Conservation (phyloP, 2,329 filamentous ascomycete species). For the Penicillium paneum region DNA sequence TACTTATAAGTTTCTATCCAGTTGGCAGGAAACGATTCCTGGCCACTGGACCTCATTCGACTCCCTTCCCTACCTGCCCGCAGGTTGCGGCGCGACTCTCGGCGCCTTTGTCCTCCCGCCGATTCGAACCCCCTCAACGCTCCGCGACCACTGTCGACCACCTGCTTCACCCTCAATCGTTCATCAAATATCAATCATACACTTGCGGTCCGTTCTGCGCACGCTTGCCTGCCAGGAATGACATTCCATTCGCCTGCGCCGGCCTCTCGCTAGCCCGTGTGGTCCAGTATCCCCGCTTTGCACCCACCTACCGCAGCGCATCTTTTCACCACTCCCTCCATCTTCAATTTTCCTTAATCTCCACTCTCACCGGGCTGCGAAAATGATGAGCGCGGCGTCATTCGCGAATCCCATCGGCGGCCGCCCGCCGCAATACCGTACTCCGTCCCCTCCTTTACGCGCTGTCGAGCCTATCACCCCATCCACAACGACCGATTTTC, state of each 20-base stretch:
- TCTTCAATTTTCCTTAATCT: constrained; percentile 9
- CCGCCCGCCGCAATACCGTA: constrained; percentile 45
- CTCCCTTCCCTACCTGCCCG: constrained; percentile 17
- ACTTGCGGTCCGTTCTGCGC: constrained; percentile 26
- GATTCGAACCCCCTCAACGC: constrained; percentile 27
- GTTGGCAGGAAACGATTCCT: constrained; percentile 21
- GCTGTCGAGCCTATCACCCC: constrained; percentile 48
- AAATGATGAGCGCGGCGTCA: constrained; percentile 42
- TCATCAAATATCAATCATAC: constrained; percentile 17
- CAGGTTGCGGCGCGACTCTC: constrained; percentile 26
- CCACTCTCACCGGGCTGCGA: constrained; percentile 13
- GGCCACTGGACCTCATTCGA: constrained; percentile 19
- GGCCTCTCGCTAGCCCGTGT: constrained; percentile 42
- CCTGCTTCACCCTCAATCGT: constrained; percentile 17
- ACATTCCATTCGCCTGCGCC: constrained; percentile 37
- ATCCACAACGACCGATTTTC: constrained; percentile 29
- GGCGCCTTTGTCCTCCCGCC: constrained; percentile 28
- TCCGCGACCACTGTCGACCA: constrained; percentile 23
- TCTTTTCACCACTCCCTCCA: constrained; percentile 23
- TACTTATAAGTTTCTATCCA: constrained; percentile 11
- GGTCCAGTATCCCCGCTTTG: constrained; percentile 43
- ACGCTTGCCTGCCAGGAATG: constrained; percentile 39
- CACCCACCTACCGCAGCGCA: constrained; percentile 37
- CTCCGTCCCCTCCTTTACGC: constrained; percentile 47
- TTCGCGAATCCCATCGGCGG: constrained; percentile 35